Evolutionary conservation across 768 basidiomycete genomes (phyloP).

Genomic region (Royoungia palumana): DNA sequence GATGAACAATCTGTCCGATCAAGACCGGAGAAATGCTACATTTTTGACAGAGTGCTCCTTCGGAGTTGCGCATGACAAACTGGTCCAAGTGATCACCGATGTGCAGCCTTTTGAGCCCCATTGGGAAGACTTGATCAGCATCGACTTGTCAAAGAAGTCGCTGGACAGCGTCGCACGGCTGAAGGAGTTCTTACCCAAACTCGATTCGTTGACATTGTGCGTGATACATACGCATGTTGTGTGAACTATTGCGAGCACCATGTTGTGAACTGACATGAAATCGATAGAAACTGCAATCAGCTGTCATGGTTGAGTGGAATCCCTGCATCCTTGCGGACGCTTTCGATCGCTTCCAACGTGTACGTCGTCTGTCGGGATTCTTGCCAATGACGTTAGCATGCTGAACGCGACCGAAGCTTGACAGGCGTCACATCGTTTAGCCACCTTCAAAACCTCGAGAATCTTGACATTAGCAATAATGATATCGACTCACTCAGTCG

Average conservation of each 20-base stretch:
- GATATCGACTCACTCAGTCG: conserved; percentile 83
- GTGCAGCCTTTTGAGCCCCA: conserved; percentile 91
- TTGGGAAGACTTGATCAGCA: conserved; percentile 77
- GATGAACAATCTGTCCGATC: conserved; percentile 35
- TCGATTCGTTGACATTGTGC: conserved; percentile 75
- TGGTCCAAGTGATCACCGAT: conserved; percentile 92
- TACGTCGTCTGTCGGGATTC: conserved; percentile 29
- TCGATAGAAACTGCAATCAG: conserved; percentile 63
- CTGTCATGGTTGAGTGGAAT: conserved; percentile 80
- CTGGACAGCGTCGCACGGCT: conserved; percentile 65
- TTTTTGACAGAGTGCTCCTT: conserved; percentile 98
- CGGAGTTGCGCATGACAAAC: conserved; percentile 84
- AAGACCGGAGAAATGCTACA: conserved; percentile 46
- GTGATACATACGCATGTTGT: conserved; percentile 31
- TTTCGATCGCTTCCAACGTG: conserved; percentile 77
- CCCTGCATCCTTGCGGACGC: conserved; percentile 65
- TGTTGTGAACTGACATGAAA: conserved; percentile 14
- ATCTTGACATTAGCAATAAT: conserved; percentile 88
- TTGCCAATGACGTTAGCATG: conserved; percentile 9
- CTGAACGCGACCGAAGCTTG: conserved; percentile 48
- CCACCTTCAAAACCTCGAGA: conserved; percentile 83
- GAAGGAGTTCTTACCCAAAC: conserved; percentile 85
- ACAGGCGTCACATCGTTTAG: conserved; percentile 84
- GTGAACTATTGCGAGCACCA: neutral
- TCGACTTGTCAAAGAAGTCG: conserved; percentile 65